These are phyloP conservation scores for Euphorbia corollata DNA, from an alignment of 441 rosid species.

Conservation along the genomic window DNA sequence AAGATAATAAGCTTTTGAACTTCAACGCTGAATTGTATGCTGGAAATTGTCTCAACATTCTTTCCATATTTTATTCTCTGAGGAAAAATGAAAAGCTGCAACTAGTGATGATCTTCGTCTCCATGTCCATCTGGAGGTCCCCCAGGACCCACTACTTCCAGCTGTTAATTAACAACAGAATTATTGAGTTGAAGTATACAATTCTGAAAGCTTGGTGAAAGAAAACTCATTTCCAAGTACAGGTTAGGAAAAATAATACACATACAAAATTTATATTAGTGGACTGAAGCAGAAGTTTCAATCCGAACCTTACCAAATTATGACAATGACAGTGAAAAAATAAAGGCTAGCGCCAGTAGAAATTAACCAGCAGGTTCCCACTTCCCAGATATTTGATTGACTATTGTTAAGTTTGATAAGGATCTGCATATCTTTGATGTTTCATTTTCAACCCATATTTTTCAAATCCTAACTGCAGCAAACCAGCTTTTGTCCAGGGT, in stretches of 20 bases:
- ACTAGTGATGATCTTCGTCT: conserved; percentile 49
- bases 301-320: neutral
- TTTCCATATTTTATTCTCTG: conserved; percentile 36
- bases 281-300: neutral
- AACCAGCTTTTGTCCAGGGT: too few species aligned
- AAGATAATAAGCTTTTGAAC: conserved; percentile 23
- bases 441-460: neutral
- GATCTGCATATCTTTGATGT: neutral
- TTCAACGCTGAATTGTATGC: conserved; percentile 29
- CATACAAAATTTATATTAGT: neutral
- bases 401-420: neutral
- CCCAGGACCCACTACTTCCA: conserved; percentile 94
- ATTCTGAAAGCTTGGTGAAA: neutral
- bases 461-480: neutral
- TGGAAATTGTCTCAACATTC: conserved; percentile 34
- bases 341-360: neutral
- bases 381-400: neutral
- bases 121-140: conserved; percentile 91
- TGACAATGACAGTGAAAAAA: neutral
- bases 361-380: neutral
- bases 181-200: neutral
- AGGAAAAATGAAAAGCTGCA: conserved; percentile 21
- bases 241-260: neutral
- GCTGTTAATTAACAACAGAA: conserved; percentile 37
- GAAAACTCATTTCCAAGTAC: neutral